Evolutionary conservation across 441 rosid genomes (phyloP).

Genomic region (Arabidopsis hybrid): DNA sequence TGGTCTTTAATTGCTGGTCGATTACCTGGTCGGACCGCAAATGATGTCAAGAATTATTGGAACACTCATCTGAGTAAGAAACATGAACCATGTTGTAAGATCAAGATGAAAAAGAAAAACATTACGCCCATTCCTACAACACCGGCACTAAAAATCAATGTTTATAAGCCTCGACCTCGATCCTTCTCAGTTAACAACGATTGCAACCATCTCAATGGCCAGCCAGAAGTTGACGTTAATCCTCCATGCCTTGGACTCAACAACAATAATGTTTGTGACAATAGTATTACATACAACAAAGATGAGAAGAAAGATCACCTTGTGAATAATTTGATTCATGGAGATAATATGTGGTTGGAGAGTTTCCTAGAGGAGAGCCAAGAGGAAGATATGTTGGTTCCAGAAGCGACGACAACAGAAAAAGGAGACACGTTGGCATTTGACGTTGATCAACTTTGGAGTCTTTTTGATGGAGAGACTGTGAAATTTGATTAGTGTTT

Average conservation of each 20-base stretch:
- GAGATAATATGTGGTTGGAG: constrained; percentile 42
- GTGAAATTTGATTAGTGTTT: constrained; percentile 18
- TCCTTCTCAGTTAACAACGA: constrained; percentile 24
- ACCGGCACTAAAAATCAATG: constrained; percentile 30
- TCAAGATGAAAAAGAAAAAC: constrained; percentile 5
- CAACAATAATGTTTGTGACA: background rate
- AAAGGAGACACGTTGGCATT: background rate
- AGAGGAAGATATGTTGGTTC: background rate
- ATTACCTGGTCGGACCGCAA: constrained; percentile 62
- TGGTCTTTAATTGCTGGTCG: constrained; percentile 66
- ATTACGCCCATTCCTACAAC: background rate
- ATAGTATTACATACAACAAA: constrained; percentile 27
- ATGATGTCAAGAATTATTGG: constrained; percentile 63
- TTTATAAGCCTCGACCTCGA: constrained; percentile 49
- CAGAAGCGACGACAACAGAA: background rate
- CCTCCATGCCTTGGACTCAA: constrained; percentile 12
- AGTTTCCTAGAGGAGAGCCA: constrained; percentile 34
- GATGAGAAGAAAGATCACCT: constrained; percentile 13
- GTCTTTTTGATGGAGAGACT: constrained; percentile 20
- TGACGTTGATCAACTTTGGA: constrained; percentile 41
- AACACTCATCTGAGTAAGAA: constrained; percentile 50
- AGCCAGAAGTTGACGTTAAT: background rate
- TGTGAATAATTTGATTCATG: background rate
- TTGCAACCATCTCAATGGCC: background rate
- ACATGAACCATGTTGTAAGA: constrained; percentile 9